Percentiles rank a stretch among this genome's conserved stretches.
phyloP scores from a whole-genome alignment of 345 rosid species.

The Sapria himalayana region DNA sequence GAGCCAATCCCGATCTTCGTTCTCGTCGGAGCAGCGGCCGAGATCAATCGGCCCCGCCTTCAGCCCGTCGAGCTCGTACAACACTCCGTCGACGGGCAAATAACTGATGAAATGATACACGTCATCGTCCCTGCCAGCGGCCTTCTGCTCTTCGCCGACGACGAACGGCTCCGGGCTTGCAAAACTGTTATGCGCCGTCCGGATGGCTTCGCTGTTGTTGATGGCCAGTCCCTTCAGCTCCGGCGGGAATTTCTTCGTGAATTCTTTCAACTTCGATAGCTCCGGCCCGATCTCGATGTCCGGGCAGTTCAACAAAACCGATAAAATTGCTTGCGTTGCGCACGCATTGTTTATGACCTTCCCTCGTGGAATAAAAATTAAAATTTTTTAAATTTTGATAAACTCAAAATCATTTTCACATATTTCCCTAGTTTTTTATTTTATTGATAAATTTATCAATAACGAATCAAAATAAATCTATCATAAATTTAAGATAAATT shows the following conservation, averaged over 20 bases:
- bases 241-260: slow-evolving; percentile 76
- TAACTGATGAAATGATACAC: slow-evolving; percentile 96
- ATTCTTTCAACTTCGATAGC: slow-evolving; percentile 55
- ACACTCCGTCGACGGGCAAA: slow-evolving; percentile 69
- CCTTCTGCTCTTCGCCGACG: slow-evolving; percentile 74
- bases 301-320: slow-evolving; percentile 74
- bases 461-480: no score
- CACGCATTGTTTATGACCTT: slow-evolving; percentile 97
- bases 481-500: no score
- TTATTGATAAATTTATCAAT: no score
- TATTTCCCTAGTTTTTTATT: no score
- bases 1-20: slow-evolving; percentile 58
- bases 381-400: no score
- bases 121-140: slow-evolving; percentile 82
- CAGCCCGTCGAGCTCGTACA: slow-evolving; percentile 92
- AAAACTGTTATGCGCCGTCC: slow-evolving; percentile 83
- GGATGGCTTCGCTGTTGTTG: slow-evolving; percentile 83
- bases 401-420: no score
- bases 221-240: slow-evolving; percentile 92
- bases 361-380: no score
- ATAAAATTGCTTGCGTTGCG: slow-evolving; percentile 93
- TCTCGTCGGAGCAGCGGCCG: slow-evolving; percentile 47
- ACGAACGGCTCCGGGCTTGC: slow-evolving; percentile 97
- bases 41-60: slow-evolving; percentile 95
- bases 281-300: slow-evolving; percentile 86